phyloP scores from a whole-genome alignment of 768 basidiomycete species.

The Tulasnella sp. region DNA sequence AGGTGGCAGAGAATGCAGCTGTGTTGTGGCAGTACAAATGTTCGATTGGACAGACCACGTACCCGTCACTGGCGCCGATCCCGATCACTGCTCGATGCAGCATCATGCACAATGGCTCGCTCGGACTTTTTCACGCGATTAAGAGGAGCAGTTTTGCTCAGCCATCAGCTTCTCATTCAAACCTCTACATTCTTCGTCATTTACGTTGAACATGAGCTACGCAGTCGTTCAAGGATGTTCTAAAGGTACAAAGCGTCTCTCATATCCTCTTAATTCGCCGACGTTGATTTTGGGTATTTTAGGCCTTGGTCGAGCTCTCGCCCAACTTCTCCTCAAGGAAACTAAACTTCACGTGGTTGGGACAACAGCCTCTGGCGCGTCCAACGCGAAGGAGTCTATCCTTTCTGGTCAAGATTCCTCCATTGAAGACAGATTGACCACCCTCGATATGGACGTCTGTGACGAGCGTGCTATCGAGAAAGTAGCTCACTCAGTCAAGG shows the following conservation, averaged over 20 bases:
- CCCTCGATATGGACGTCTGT: not conserved
- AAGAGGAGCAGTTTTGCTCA: too few relatives aligned
- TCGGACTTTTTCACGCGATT: too few relatives aligned
- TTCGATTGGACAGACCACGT: too few relatives aligned
- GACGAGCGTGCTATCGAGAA: not conserved
- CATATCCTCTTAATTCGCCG: not conserved
- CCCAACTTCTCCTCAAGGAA: constrained; percentile 25
- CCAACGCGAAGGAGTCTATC: constrained; percentile 17
- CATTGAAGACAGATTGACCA: not conserved
- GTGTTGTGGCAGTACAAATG: too few relatives aligned
- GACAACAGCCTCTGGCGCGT: constrained; percentile 17
- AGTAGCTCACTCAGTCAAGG: constrained; percentile 23
- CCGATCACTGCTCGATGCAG: too few relatives aligned
- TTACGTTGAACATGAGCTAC: too few relatives aligned
- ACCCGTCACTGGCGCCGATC: too few relatives aligned
- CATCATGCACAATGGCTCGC: too few relatives aligned
- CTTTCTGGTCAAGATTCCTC: constrained; percentile 1
- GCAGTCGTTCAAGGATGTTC: constrained; percentile 22
- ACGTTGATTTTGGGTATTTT: constrained; percentile 5
- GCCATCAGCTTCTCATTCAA: too few relatives aligned
- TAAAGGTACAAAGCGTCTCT: constrained; percentile 7
- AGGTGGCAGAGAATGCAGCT: too few relatives aligned
- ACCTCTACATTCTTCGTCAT: too few relatives aligned
- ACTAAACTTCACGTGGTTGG: constrained; percentile 30
- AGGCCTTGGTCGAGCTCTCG: constrained; percentile 25